Conservation (phyloP, 371 early-diverging fungal genomes). For the Choanephora cucurbitarum region DNA sequence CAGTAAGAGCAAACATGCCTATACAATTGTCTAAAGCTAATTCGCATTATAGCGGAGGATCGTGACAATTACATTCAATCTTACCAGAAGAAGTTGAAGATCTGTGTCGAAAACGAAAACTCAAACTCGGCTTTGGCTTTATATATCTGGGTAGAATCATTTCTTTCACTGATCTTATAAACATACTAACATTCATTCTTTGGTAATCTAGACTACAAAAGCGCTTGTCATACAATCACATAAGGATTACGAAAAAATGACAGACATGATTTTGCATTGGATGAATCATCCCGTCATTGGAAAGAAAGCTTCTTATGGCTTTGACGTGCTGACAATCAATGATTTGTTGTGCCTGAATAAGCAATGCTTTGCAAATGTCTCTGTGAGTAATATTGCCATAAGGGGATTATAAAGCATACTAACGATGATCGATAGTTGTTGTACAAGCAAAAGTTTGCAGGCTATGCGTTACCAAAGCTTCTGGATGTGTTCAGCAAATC, state of each 20-base stretch:
- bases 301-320: conserved; percentile 60
- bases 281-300: conserved; percentile 50
- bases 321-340: conserved; percentile 68
- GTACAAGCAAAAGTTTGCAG: conserved; percentile 83
- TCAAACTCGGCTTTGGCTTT: conserved; percentile 24
- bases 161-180: no score
- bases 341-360: conserved; percentile 69
- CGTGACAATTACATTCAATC: no score
- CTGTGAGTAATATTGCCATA: conserved; percentile 54
- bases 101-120: conserved; percentile 3
- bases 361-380: conserved; percentile 55
- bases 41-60: no score
- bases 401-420: conserved; percentile 4
- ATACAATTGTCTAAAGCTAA: neutral
- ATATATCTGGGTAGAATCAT: conserved; percentile 33
- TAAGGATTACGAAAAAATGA: conserved; percentile 50
- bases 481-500: conserved; percentile 59
- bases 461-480: conserved; percentile 67
- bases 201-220: conserved; percentile 56
- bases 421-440: conserved; percentile 54
- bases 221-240: conserved; percentile 59
- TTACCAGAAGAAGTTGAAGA: conserved; percentile 6
- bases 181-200: no score
- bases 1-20: conserved; percentile 32
- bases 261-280: conserved; percentile 53